Percentiles rank a stretch among this genome's conserved stretches.
Evolutionary conservation across 129 eudicot genomes (phyloP).

Genomic region (Pseudognaphalium luteoalbum): DNA sequence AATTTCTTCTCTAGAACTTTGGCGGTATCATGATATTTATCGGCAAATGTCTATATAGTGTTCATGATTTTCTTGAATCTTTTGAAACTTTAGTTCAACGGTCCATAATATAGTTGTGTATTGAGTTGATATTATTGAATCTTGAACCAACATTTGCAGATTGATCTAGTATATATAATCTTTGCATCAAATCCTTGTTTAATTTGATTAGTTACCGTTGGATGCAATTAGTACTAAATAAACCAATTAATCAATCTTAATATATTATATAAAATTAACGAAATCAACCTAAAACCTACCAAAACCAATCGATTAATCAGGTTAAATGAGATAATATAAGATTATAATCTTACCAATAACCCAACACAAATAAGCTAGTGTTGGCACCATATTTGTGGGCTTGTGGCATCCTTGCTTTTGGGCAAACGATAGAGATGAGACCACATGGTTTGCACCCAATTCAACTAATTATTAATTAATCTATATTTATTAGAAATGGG

Average conservation of each 20-base stretch:
- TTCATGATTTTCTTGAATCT: too few species aligned
- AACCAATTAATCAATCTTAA: too few species aligned
- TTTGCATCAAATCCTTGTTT: background rate
- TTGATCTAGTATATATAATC: too few species aligned
- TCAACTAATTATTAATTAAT: background rate
- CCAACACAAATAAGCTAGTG: slow-evolving; percentile 1
- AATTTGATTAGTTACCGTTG: background rate
- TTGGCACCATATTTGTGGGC: background rate
- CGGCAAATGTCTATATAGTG: too few species aligned
- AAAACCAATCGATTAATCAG: background rate
- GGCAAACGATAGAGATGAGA: slow-evolving; percentile 25
- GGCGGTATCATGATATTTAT: too few species aligned
- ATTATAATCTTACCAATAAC: slow-evolving; percentile 19
- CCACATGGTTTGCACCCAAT: slow-evolving; percentile 33
- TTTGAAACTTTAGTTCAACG: too few species aligned
- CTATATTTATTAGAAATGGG: background rate
- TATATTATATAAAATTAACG: too few species aligned
- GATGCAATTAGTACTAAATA: too few species aligned
- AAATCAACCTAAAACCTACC: background rate
- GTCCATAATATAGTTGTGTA: too few species aligned
- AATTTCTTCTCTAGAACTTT: background rate
- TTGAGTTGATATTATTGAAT: too few species aligned
- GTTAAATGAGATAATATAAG: background rate
- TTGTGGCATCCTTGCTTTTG: slow-evolving; percentile 27
- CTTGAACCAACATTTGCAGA: too few species aligned